These are phyloP conservation scores for Ustilago tritici DNA, from an alignment of 1,284 basidiomycete genomes.

Conservation along the genomic window DNA sequence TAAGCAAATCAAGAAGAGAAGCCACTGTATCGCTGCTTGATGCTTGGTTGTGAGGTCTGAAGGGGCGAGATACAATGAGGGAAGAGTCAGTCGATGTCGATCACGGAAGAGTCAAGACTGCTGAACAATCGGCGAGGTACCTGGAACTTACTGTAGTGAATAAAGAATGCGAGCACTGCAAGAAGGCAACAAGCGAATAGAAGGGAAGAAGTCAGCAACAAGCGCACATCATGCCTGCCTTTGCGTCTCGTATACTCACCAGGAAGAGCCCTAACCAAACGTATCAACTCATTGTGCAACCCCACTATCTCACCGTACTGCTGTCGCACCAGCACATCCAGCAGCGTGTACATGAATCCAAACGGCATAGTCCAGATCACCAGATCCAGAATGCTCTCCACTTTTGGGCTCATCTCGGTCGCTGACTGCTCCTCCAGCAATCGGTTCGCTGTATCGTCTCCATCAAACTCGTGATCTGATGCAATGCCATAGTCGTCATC, in stretches of 20 bases:
- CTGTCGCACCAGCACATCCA: conserved; percentile 67
- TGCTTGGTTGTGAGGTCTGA: conserved; percentile 48
- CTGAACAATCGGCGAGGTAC: neutral
- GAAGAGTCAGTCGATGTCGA: neutral
- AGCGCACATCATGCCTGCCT: no score
- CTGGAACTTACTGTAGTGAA: conserved; percentile 55
- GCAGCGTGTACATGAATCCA: conserved; percentile 60
- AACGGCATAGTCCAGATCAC: conserved; percentile 68
- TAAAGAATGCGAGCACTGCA: conserved; percentile 52
- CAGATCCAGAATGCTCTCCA: conserved; percentile 57
- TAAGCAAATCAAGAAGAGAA: conserved; percentile 46
- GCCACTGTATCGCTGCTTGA: conserved; percentile 42
- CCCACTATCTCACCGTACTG: conserved; percentile 64
- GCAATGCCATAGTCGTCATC: conserved; percentile 44
- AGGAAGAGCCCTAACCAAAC: conserved; percentile 52
- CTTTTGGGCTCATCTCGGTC: conserved; percentile 40
- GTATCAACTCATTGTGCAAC: conserved; percentile 34
- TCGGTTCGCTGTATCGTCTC: conserved; percentile 47
- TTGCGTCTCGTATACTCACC: conserved; percentile 33
- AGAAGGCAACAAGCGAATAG: conserved; percentile 51
- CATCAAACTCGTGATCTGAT: conserved; percentile 38
- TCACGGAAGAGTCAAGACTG: neutral
- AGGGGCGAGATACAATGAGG: neutral
- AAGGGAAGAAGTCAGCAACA: neutral
- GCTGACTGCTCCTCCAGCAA: conserved; percentile 49